Conservation (phyloP, 306 rosid species). For the Medicago arabica region DNA sequence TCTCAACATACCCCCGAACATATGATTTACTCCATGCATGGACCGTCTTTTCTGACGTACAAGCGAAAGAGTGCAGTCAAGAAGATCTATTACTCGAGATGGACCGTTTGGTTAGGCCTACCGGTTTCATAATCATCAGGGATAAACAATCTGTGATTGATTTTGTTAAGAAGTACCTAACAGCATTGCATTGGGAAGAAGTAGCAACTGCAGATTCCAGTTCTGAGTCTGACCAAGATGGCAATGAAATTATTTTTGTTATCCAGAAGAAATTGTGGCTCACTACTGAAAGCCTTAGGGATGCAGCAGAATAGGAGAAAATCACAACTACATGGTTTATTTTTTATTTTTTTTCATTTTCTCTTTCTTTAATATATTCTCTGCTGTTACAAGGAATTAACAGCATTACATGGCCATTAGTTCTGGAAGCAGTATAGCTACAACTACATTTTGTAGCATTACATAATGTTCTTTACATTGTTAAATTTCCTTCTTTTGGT, state of each 20-base stretch:
- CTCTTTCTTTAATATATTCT: slow-evolving; percentile 25
- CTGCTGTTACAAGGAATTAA: slow-evolving; percentile 57
- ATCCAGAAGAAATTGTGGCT: slow-evolving; percentile 89
- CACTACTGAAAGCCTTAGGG: slow-evolving; percentile 68
- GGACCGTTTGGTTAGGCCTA: slow-evolving; percentile 86
- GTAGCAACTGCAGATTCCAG: slow-evolving; percentile 59
- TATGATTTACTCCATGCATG: slow-evolving; percentile 90
- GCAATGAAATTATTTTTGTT: slow-evolving; percentile 61
- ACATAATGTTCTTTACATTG: slow-evolving; percentile 38
- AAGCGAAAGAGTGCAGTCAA: slow-evolving; percentile 67
- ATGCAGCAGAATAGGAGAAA: slow-evolving; percentile 65
- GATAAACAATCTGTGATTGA: slow-evolving; percentile 77
- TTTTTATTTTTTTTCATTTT: not conserved
- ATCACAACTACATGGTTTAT: slow-evolving; percentile 31
- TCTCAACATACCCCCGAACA: slow-evolving; percentile 86
- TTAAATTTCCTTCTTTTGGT: slow-evolving; percentile 7
- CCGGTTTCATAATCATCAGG: slow-evolving; percentile 75
- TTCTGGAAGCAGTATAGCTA: slow-evolving; percentile 44
- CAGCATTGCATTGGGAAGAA: slow-evolving; percentile 87
- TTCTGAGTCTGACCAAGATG: slow-evolving; percentile 69
- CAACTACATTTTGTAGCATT: slow-evolving; percentile 61
- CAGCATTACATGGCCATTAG: slow-evolving; percentile 37
- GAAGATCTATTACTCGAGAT: slow-evolving; percentile 86
- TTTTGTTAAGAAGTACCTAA: slow-evolving; percentile 69
- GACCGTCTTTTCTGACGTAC: slow-evolving; percentile 74